Conservation (phyloP, 768 basidiomycete species). For the Rhodotorula toruloides region DNA sequence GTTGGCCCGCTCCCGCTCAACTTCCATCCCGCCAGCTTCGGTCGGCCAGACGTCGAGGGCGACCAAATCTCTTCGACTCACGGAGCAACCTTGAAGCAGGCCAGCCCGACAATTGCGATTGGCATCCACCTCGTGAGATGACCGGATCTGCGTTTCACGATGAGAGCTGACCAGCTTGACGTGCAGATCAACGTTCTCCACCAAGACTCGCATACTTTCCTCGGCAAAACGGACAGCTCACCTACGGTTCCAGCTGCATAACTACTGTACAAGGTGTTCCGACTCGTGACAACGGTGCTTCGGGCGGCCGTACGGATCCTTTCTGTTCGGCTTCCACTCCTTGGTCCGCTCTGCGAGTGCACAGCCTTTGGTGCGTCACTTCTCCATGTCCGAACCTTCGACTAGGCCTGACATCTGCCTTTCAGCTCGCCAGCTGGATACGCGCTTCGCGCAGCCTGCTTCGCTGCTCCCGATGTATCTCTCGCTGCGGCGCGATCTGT, state of each 20-base stretch:
- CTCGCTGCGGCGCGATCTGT: slow-evolving; percentile 1
- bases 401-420: neutral
- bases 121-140: no score
- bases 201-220: no score
- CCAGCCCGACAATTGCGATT: no score
- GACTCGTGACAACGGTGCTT: neutral
- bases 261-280: neutral
- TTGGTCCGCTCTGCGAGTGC: neutral
- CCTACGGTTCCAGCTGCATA: no score
- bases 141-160: no score
- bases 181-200: no score
- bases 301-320: neutral
- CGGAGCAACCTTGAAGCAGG: no score
- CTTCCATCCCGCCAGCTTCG: neutral
- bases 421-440: slow-evolving; percentile 25
- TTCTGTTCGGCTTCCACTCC: neutral
- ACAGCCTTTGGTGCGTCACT: neutral
- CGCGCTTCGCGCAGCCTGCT: slow-evolving; percentile 44
- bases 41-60: neutral
- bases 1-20: slow-evolving; percentile 49
- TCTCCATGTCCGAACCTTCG: neutral
- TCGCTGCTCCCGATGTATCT: slow-evolving; percentile 35
- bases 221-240: no score
- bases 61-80: no score
- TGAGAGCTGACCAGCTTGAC: no score